A percentile compares a stretch with the other conserved stretches of the same genome.
These are phyloP conservation scores for Avicennia marina DNA, from an alignment of 257 asterid species.

Conservation along the genomic window DNA sequence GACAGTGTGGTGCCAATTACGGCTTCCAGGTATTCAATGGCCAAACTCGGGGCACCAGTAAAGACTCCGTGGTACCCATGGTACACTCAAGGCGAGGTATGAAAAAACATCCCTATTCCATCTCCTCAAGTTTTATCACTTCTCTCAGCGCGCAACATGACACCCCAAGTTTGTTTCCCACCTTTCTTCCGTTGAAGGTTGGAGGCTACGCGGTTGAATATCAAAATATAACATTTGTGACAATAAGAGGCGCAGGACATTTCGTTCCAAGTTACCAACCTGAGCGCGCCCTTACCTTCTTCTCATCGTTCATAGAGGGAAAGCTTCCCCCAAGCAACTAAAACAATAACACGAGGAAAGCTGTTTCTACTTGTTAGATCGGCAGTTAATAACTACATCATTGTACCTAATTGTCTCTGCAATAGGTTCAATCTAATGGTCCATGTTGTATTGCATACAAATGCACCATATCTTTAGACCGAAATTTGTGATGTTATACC, in stretches of 20 bases:
- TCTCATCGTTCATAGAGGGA: constrained; percentile 44
- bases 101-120: neutral
- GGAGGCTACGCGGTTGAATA: constrained; percentile 56
- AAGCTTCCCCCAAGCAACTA: constrained; percentile 39
- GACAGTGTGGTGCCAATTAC: constrained; percentile 43
- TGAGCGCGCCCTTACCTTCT: constrained; percentile 36
- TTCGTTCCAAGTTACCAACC: constrained; percentile 59
- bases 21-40: constrained; percentile 31
- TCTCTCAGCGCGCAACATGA: too few species aligned
- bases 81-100: constrained; percentile 44
- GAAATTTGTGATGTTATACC: too few species aligned
- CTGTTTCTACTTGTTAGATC: too few species aligned
- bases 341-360: too few species aligned
- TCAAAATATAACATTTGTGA: constrained; percentile 44
- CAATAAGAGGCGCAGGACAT: constrained; percentile 52
- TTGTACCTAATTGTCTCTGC: too few species aligned
- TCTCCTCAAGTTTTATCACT: neutral
- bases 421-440: too few species aligned
- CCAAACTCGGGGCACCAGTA: constrained; percentile 22
- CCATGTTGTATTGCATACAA: too few species aligned
- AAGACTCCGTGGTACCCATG: constrained; percentile 55
- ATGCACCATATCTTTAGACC: too few species aligned
- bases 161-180: too few species aligned
- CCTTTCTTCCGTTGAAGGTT: too few species aligned
- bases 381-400: too few species aligned